Conservation (phyloP, 192 early-diverging fungal genomes). For the Obelidium mucronatum region DNA sequence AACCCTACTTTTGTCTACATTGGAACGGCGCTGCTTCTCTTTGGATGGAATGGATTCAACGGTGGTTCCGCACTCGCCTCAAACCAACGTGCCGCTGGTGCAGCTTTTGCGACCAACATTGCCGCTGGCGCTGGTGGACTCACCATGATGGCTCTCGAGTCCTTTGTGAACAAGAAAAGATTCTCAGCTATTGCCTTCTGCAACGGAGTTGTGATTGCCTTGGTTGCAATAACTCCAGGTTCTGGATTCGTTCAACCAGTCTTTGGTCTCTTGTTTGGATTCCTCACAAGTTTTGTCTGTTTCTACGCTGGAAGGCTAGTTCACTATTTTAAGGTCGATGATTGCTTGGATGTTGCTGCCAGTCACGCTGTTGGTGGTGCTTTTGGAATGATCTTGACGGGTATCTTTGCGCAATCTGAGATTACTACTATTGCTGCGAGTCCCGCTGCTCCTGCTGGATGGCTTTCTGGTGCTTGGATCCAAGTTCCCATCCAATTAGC, state of each 20-base stretch:
- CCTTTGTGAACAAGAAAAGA: slow-evolving; percentile 71
- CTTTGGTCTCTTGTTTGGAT: slow-evolving; percentile 60
- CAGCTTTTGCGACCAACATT: slow-evolving; percentile 85
- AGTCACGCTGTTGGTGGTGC: slow-evolving; percentile 86
- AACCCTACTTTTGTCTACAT: slow-evolving; percentile 83
- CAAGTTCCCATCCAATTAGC: slow-evolving; percentile 77
- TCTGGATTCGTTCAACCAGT: slow-evolving; percentile 85
- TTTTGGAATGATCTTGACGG: slow-evolving; percentile 84
- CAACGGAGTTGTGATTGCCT: slow-evolving; percentile 89
- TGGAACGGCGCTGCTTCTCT: slow-evolving; percentile 80
- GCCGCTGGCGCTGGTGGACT: slow-evolving; percentile 84
- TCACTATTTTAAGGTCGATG: slow-evolving; percentile 31
- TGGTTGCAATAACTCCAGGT: slow-evolving; percentile 93
- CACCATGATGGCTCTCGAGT: slow-evolving; percentile 80
- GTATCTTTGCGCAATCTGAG: slow-evolving; percentile 80
- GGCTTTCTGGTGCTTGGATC: slow-evolving; percentile 73
- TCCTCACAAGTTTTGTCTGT: slow-evolving; percentile 7
- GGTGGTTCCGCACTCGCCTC: slow-evolving; percentile 84
- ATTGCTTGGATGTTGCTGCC: slow-evolving; percentile 81
- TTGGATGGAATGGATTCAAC: slow-evolving; percentile 95
- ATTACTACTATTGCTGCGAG: slow-evolving; percentile 69
- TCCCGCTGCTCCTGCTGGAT: slow-evolving; percentile 64
- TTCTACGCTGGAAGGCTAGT: slow-evolving; percentile 11
- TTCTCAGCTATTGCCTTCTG: slow-evolving; percentile 94
- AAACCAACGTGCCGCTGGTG: slow-evolving; percentile 95